Evolutionary conservation across 176 grass and related monocot genomes (phyloP), one percentile per base, ranked within the genome.

Genomic region (Oryza punctata): DNA sequence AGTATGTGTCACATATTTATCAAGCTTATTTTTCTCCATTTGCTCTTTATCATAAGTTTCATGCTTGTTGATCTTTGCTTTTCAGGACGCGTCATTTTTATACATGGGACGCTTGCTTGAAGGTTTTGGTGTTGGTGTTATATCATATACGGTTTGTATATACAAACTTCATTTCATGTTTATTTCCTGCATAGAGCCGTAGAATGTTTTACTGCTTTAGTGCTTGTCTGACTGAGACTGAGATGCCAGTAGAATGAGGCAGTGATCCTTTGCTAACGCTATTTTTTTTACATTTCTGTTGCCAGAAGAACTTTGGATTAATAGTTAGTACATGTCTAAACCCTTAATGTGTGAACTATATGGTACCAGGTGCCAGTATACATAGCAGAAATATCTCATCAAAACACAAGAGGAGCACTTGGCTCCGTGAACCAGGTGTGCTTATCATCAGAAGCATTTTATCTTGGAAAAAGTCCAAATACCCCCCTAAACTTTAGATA

Each of bases 91-190:
- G 4, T 95, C 96, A 0, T 90, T 98, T 84, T 80, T 98, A 59
- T 98, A 90, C 35, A 93, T 98, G 95, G 95, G 92, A 30, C 76
- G 96, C 13, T 61, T 98, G 23, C 78, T 98, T 33, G 96, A 93
- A 93, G 96, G 91, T 82, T 98, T 98, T 49, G 91, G 96, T 79
- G 92, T 98, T 1, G 92, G 96, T 69, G 74, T 98, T 26, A 90
- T 95, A 78, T 98, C 96, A n/a, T 98, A 98, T 50, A 86, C 78
- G 89, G 91, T 95, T 79, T 40, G 90, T 81, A 57, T 61, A 4
- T 21, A 28, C 3, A 9, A 72, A n/a, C 79, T 76, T 76, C 2
- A 4, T 12, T 75, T 7, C 37, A 4, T 81, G 5, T 3, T 76
- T 75, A 76, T 75, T 65, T 70, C 70, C 11, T 84, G 11, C 49